Base-by-base conservation (phyloP, 331 rosid species). In the Pyrus hybrid region DNA sequence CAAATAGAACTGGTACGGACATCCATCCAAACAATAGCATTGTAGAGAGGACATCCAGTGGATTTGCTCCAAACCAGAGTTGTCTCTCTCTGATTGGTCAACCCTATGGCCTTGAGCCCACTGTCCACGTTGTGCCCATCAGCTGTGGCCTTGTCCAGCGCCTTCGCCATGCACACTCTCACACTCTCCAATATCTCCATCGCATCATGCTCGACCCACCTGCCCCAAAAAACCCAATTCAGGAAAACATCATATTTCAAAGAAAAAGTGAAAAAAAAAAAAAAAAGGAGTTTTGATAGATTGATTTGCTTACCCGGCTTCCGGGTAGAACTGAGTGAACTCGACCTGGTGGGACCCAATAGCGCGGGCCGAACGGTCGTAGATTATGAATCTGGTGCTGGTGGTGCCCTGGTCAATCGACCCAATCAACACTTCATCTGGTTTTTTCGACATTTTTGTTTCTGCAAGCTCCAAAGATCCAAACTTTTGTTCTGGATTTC, bases 11-110 rank as follows among this genome's bases (percentile, higher is more conserved):
- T 83, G 37, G 98, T 91, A 3, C 98, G 91, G 74, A 30, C 94
- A 76, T 93, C 98, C 98, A 91, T 91, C 98, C 98, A 93, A 80
- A 93, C 98, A 72, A 93, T 83, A 68, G 98, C 98, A 51, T 87
- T 80, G 76, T 90, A 56, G 47, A 93, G 97, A 68, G 98, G 97
- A 37, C 10, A 58, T 30, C 98, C 98, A 2, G 94, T 87, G 76
- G 98, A 87, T 89, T 90, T 93, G 79, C 98, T 91, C 98, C 98
- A 93, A 54, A 93, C 79, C 20, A 93, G 76, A 78, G 91, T 85
- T 0, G 98, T 93, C 80, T 93, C 98, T 37, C 98, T 86, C 87
- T 93, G 98, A 78, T 93, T 93, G 71, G 96, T 93, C 79, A 93
- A 58, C 63, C 98, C 98, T 77, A 91, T 85, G 8, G 91, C 91